Base-by-base conservation (phyloP, 2,329 filamentous ascomycete species). In the Mycogone perniciosa region DNA sequence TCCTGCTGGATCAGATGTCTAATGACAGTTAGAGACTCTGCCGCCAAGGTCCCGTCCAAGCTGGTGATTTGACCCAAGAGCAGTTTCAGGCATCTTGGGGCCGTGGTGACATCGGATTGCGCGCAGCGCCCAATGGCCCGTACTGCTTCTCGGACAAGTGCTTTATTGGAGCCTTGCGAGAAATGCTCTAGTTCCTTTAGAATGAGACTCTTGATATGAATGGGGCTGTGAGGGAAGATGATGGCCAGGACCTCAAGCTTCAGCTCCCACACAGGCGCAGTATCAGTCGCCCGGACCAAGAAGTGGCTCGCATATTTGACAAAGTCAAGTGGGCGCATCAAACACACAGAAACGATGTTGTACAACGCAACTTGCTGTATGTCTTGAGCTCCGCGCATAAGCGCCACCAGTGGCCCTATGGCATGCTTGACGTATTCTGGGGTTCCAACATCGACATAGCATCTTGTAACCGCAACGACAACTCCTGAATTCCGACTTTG, bases 151-250 rank as follows among this genome's bases (percentile, higher is more conserved):
- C 87, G 84, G 31, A 96, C 88, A 8, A 97, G 76, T 1, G 83
- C 79, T 55, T 86, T 83, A 64, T 96, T 85, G 0, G 67, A 75
- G 4, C 81, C 84, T 53, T 85, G 82, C 0, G 88, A 89, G 67
- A 97, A 97, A 70, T 97, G 92, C 62, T 96, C 91, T 5, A 99
- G 77, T 65, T 99, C 93, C 57, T 88, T 91, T 46, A 99, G 77
- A 42, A 97, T 89, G 6, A 99, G 77, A 51, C 87, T 88, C 67
- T 96, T 95, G 53, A 87, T 74, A 53, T 89, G 84, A 7, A 80
- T 67, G 5, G 85, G 83, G 57, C 85, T 85, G 63, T 95, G 80
- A 0, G 92, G 90, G 61, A 97, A 99, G 58, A 97, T 84, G 54
- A 99, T 76, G 0, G 93, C 92, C 50, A 97, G 75, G 4, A 96